Evolutionary conservation across 2,329 filamentous ascomycete species (phyloP).

Genomic region (Pyrenophora graminea): DNA sequence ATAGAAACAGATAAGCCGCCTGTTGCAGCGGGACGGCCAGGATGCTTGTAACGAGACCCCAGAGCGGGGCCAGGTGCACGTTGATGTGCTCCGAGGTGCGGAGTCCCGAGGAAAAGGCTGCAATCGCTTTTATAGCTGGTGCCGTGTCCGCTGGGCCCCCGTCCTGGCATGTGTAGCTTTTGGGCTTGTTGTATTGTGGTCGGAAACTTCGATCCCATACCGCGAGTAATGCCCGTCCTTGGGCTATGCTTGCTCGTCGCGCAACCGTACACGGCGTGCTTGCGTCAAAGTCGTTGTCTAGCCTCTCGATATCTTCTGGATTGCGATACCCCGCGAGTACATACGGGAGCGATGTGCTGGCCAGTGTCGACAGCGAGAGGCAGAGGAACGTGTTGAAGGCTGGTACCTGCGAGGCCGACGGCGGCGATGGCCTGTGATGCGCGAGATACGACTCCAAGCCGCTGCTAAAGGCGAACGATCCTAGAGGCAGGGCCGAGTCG

Average conservation of each 20-base stretch:
- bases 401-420: conserved; percentile 37
- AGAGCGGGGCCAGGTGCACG: conserved; percentile 72
- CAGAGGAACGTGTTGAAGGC: conserved; percentile 70
- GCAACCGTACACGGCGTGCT: conserved; percentile 79
- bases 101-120: conserved; percentile 35
- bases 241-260: conserved; percentile 72
- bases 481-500: conserved; percentile 79
- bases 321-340: conserved; percentile 68
- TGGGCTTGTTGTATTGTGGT: conserved; percentile 22
- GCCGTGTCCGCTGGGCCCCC: neutral
- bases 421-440: conserved; percentile 57
- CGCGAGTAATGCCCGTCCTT: conserved; percentile 73
- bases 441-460: conserved; percentile 82
- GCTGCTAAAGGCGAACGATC: conserved; percentile 85
- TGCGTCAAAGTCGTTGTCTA: conserved; percentile 79
- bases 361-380: conserved; percentile 71
- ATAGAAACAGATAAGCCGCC: conserved; percentile 74
- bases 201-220: conserved; percentile 77
- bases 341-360: conserved; percentile 74
- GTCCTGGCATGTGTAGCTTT: neutral
- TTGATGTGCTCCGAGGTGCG: conserved; percentile 36
- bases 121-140: conserved; percentile 30
- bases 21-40: conserved; percentile 65
- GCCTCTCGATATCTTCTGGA: conserved; percentile 55
- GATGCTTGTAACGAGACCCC: conserved; percentile 67